Evolutionary conservation across 2,329 filamentous ascomycete genomes (phyloP).

Genomic region (Phialemonium atrogriseum): DNA sequence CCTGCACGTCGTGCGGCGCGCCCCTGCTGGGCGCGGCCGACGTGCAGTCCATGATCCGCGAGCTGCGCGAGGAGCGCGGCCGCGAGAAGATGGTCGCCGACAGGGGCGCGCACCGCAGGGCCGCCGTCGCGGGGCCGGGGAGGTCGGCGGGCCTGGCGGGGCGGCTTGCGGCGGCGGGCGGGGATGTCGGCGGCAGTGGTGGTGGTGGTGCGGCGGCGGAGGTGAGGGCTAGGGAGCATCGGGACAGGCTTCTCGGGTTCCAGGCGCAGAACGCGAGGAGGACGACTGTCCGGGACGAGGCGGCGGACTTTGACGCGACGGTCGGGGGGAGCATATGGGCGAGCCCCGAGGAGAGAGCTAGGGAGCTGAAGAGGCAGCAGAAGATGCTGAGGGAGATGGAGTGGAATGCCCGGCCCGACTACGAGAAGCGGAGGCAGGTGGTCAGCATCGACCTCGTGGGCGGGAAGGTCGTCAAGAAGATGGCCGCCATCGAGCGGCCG

Average conservation of each 20-base stretch:
- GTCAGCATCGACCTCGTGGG: slow-evolving; percentile 77
- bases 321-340: slow-evolving; percentile 66
- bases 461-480: slow-evolving; percentile 66
- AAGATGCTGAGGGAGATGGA: slow-evolving; percentile 77
- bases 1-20: slow-evolving; percentile 81
- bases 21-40: slow-evolving; percentile 66
- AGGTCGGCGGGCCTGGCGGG: slow-evolving; percentile 54
- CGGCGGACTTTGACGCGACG: slow-evolving; percentile 51
- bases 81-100: slow-evolving; percentile 79
- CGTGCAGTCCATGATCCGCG: slow-evolving; percentile 75
- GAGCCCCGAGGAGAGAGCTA: slow-evolving; percentile 70
- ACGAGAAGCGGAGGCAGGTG: slow-evolving; percentile 79
- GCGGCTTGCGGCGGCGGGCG: slow-evolving; percentile 34
- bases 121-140: slow-evolving; percentile 55
- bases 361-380: slow-evolving; percentile 79
- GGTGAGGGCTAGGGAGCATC: slow-evolving; percentile 64
- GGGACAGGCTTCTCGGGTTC: slow-evolving; percentile 72
- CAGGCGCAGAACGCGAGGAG: slow-evolving; percentile 79
- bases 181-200: slow-evolving; percentile 24
- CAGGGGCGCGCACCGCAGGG: slow-evolving; percentile 57
- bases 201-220: no score
- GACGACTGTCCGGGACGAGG: slow-evolving; percentile 82
- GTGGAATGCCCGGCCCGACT: slow-evolving; percentile 76
- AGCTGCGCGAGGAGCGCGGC: slow-evolving; percentile 77
- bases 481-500: slow-evolving; percentile 54